phyloP scores from a whole-genome alignment of 805 yeast genomes.

The Ogataea ganodermae region DNA sequence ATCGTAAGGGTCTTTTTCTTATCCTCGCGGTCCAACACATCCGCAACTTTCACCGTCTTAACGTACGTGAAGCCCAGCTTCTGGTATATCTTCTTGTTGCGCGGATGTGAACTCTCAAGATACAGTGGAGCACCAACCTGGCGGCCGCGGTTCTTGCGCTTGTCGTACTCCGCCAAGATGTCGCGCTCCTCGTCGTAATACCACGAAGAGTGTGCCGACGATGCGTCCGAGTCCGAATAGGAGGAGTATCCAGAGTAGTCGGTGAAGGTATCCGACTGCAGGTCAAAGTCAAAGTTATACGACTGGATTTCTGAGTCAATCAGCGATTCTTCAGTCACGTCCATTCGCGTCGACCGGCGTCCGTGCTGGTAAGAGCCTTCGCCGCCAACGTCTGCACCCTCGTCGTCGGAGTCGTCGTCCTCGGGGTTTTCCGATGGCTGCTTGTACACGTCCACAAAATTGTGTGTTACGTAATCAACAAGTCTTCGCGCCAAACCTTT shows the following conservation, averaged over 20 bases:
- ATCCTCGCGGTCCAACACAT: slow-evolving; percentile 31
- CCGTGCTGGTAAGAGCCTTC: slow-evolving; percentile 9
- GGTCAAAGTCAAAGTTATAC: slow-evolving; percentile 36
- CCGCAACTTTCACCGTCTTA: slow-evolving; percentile 38
- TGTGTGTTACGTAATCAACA: slow-evolving; percentile 50
- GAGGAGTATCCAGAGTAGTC: slow-evolving; percentile 39
- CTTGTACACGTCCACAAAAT: slow-evolving; percentile 40
- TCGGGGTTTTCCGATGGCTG: slow-evolving; percentile 16
- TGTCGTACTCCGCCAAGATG: slow-evolving; percentile 35
- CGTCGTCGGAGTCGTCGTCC: slow-evolving; percentile 22
- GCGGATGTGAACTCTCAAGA: slow-evolving; percentile 58
- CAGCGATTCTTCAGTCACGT: slow-evolving; percentile 30
- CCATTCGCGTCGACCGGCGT: slow-evolving; percentile 14
- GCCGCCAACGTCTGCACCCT: slow-evolving; percentile 23
- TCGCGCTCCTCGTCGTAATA: slow-evolving; percentile 39
- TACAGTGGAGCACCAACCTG: slow-evolving; percentile 42
- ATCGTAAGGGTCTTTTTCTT: slow-evolving; percentile 31
- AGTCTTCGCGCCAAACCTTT: slow-evolving; percentile 57
- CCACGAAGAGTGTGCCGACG: slow-evolving; percentile 38
- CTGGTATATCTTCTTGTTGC: slow-evolving; percentile 53
- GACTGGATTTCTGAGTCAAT: slow-evolving; percentile 37
- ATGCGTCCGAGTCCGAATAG: slow-evolving; percentile 32
- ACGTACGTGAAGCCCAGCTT: slow-evolving; percentile 52
- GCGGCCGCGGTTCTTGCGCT: slow-evolving; percentile 31
- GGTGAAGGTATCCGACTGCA: slow-evolving; percentile 36